A percentile compares a stretch with the other conserved stretches of the same genome.
Conservation (phyloP, 1,284 basidiomycete genomes). For the Puccinia coronata region DNA sequence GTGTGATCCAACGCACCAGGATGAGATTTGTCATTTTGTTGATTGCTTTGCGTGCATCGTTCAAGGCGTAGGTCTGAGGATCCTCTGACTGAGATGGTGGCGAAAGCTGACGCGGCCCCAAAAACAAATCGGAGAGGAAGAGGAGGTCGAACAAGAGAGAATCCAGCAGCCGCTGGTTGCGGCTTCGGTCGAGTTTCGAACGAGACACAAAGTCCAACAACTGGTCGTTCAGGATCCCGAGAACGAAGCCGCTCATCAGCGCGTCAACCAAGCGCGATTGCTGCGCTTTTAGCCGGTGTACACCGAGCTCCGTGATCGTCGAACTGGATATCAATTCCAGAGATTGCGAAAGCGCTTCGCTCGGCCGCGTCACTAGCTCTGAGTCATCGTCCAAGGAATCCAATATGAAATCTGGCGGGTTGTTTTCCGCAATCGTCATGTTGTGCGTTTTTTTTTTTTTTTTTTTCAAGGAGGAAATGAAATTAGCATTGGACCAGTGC, state of each 20-base stretch:
- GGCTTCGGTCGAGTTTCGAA: not conserved
- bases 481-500: not conserved
- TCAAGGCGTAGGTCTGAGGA: not conserved
- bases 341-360: not conserved
- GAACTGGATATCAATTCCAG: not conserved
- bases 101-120: not conserved
- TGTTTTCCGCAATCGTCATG: not conserved
- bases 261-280: not conserved
- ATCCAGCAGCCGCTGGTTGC: not conserved
- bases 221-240: not conserved
- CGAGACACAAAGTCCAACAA: not conserved
- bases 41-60: not conserved
- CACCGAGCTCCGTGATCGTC: not conserved
- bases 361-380: not conserved
- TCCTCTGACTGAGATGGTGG: too few species aligned
- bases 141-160: not conserved
- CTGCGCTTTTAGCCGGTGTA: not conserved
- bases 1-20: not conserved
- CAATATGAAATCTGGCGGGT: not conserved
- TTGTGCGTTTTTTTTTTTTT: too few species aligned
- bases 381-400: not conserved
- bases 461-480: too few species aligned
- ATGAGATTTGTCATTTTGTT: not conserved
- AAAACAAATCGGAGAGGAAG: not conserved
- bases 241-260: not conserved